Percentiles rank a stretch among this genome's conserved stretches.
Conservation (phyloP, 1,284 basidiomycete species). For the Rhizoctonia solani region DNA sequence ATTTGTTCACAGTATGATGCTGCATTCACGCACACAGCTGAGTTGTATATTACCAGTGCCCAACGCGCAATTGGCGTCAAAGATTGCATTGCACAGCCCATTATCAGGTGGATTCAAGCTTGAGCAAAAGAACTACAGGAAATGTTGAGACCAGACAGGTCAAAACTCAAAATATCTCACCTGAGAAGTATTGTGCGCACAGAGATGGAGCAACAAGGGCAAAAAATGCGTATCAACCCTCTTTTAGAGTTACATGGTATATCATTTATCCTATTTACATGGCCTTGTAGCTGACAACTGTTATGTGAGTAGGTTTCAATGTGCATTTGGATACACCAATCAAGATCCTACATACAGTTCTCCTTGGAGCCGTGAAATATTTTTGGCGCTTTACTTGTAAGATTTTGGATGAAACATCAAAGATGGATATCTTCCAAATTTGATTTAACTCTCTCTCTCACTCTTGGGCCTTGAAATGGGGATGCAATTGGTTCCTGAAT, state of each 20-base stretch:
- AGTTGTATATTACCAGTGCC: background rate
- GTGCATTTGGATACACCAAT: constrained; percentile 47
- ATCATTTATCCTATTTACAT: background rate
- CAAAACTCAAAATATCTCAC: too few species aligned
- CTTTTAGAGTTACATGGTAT: too few species aligned
- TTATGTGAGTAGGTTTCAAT: constrained; percentile 42
- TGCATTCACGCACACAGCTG: background rate
- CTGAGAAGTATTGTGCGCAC: too few species aligned
- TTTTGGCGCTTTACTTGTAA: too few species aligned
- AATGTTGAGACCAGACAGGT: too few species aligned
- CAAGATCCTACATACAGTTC: constrained; percentile 48
- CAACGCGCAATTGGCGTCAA: constrained; percentile 1
- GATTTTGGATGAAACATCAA: constrained; percentile 36
- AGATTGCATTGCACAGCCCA: constrained; percentile 6
- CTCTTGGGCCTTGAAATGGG: constrained; percentile 21
- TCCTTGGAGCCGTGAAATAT: constrained; percentile 51
- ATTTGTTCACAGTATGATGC: constrained; percentile 36
- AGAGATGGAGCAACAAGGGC: too few species aligned
- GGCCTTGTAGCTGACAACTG: background rate
- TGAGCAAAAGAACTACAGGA: background rate
- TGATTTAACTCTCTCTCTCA: constrained; percentile 40
- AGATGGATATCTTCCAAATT: constrained; percentile 20
- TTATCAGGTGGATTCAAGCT: background rate
- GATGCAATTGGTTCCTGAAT: constrained; percentile 36
- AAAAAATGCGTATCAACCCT: too few species aligned